These are phyloP conservation scores for Allomyces arbusculus DNA, from an alignment of 192 early-diverging fungal species.

Conservation along the genomic window DNA sequence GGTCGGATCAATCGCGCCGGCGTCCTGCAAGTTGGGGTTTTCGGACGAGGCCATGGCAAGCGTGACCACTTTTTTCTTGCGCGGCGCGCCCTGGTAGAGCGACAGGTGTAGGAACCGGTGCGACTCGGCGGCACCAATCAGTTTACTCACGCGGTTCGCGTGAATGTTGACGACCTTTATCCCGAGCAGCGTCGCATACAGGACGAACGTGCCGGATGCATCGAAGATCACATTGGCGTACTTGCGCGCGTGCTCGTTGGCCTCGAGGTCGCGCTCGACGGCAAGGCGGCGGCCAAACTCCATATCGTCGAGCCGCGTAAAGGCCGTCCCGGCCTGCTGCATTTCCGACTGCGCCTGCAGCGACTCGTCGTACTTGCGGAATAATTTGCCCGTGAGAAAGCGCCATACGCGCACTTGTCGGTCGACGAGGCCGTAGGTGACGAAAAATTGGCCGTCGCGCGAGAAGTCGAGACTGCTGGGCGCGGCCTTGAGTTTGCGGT, in stretches of 20 bases:
- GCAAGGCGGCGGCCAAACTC: slow-evolving; percentile 89
- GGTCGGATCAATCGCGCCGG: slow-evolving; percentile 54
- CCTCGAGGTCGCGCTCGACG: slow-evolving; percentile 62
- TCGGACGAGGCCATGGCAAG: slow-evolving; percentile 69
- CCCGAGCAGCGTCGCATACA: slow-evolving; percentile 83
- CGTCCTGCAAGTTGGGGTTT: slow-evolving; percentile 48
- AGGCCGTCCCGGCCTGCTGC: slow-evolving; percentile 65
- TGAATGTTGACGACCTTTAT: slow-evolving; percentile 81
- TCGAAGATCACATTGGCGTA: slow-evolving; percentile 77
- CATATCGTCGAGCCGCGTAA: slow-evolving; percentile 80
- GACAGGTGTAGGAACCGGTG: slow-evolving; percentile 74
- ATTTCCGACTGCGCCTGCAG: slow-evolving; percentile 60
- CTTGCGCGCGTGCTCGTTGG: slow-evolving; percentile 41
- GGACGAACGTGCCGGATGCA: slow-evolving; percentile 64
- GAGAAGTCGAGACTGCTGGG: slow-evolving; percentile 71
- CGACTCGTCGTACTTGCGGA: slow-evolving; percentile 80
- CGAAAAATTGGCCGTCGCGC: slow-evolving; percentile 60
- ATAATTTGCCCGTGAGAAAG: slow-evolving; percentile 62
- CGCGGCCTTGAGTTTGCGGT: slow-evolving; percentile 63
- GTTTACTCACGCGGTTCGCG: slow-evolving; percentile 59
- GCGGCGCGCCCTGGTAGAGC: slow-evolving; percentile 76
- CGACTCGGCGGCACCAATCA: slow-evolving; percentile 82
- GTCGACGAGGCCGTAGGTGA: slow-evolving; percentile 64
- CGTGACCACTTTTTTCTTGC: slow-evolving; percentile 27
- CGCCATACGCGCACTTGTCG: slow-evolving; percentile 69